Base-by-base conservation (phyloP, 2,329 filamentous ascomycete species). In the Aspergillus cejpii region DNA sequence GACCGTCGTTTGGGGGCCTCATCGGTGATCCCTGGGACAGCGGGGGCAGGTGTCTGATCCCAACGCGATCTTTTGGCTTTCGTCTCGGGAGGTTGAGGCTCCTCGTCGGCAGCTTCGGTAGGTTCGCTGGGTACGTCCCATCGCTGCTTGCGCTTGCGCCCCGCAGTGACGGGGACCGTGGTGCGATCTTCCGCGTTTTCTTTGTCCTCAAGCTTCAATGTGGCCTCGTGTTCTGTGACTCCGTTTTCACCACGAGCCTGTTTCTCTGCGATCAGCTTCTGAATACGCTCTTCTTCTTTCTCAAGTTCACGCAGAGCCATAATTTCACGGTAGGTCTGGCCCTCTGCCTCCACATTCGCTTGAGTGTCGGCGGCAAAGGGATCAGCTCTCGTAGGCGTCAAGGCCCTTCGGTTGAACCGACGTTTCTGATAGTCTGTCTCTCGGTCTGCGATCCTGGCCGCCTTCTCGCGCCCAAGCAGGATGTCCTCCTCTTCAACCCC, bases 371-470 rank as follows among this genome's bases (percentile, higher is more conserved):
- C 80, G 20, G 86, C 85, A 61, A 94, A 94, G 23, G 88, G 84
- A 63, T 95, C 89, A 50, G 83, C 87, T 60, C 88, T 83, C 6
- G 87, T 89, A 3, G 90, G 89, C 17, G 88, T 92, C 51, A 97
- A 75, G 37, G 67, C 61, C 41, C 80, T 83, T 50, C 92, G 88
- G 64, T 95, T 84, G 67, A 94, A 94, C 48, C 90, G 83, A 54
- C 90, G 87, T 71, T 94, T 95, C 71, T 98, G 94, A 65, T 98
- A 98, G 63, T 97, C 91, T 52, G 89, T 94, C 74, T 97, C 91
- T 60, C 92, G 85, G 63, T 94, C 91, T 49, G 84, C 77, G 62
- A 98, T 97, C 58, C 91, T 84, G 46, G 85, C 89, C 65, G 88
- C 87, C 70, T 91, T 87, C 74, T 97, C 92, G 56, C 84, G 81